Evolutionary conservation across 768 basidiomycete species (phyloP), one percentile per base, ranked within the genome.

Genomic region (Hortiboletus flavorubellus): DNA sequence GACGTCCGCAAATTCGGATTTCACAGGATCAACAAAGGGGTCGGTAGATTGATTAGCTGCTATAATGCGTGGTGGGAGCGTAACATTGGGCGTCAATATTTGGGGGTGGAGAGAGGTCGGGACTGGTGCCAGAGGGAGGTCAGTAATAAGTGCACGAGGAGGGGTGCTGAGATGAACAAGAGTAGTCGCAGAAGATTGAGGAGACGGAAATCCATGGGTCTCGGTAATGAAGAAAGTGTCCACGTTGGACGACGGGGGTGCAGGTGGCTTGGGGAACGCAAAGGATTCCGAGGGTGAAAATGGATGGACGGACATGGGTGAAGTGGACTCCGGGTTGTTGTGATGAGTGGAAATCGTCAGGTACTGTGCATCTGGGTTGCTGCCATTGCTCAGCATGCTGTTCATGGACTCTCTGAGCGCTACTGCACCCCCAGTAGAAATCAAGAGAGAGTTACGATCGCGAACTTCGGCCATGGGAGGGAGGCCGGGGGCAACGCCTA

Each of bases 261-360:
- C 62, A 5, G 84, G 85, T 2, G 87, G 86, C 51, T 80, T 80
- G 3, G 86, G 87, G 75, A 89, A 88, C 9, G 82, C 69, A 69
- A 85, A 88, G 5, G 81, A 79, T 65, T 89, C 86, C 16, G 80
- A 80, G 11, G 84, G 82, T 0, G 84, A 81, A 72, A 85, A 87
- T 2, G 84, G 84, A 39, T 82, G 81, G 18, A 84, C 83, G 38
- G 77, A 82, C 76, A 86, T 82, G 23, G 83, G 81, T 0, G 82
- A 78, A 5, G 65, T 55, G n/a, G 65, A 62, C 34, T 64, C 66
- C 18, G 29, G 42, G 30, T 53, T 47, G 50, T 51, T 51, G 54
- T 59, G 61, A 35, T 46, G 49, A n/a, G 56, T 50, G 8, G 68
- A 56, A 59, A 78, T 58, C 21, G 70, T 47, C 26, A 80, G 69